Conservation (phyloP, 495 filamentous ascomycete genomes). For the Aspergillus saccharolyticus region DNA sequence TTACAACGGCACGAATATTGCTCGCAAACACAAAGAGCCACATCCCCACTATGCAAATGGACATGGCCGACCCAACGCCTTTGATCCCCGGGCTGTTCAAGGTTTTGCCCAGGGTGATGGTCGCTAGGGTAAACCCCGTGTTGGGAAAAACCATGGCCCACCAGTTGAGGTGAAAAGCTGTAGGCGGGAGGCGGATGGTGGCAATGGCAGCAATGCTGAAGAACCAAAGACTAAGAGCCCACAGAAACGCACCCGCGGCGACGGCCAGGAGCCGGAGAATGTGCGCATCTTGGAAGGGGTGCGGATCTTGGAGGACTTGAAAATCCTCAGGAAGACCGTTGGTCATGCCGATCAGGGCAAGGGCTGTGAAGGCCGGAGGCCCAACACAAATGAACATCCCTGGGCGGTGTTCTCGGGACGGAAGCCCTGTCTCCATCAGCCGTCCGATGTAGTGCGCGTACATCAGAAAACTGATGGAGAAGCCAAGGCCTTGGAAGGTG, state of each 20-base stretch:
- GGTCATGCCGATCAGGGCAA: constrained; percentile 63
- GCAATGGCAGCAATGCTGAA: constrained; percentile 55
- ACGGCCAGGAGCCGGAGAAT: constrained; percentile 48
- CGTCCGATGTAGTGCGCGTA: constrained; percentile 52
- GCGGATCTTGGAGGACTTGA: constrained; percentile 24
- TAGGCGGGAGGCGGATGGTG: constrained; percentile 49
- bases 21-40: constrained; percentile 53
- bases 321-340: constrained; percentile 39
- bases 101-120: constrained; percentile 40
- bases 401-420: constrained; percentile 45
- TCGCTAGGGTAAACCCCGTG: constrained; percentile 43
- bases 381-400: constrained; percentile 72
- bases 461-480: constrained; percentile 43
- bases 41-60: constrained; percentile 48
- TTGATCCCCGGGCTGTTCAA: constrained; percentile 36
- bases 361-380: constrained; percentile 62
- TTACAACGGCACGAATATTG: constrained; percentile 49
- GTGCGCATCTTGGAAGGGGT: constrained; percentile 27
- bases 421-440: constrained; percentile 55
- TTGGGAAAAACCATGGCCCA: constrained; percentile 51
- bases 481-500: constrained; percentile 45
- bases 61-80: constrained; percentile 39
- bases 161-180: constrained; percentile 43
- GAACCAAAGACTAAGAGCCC: constrained; percentile 69
- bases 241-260: constrained; percentile 56